phyloP scores from a whole-genome alignment of 441 rosid genomes.

The Bruguiera hainesii region DNA sequence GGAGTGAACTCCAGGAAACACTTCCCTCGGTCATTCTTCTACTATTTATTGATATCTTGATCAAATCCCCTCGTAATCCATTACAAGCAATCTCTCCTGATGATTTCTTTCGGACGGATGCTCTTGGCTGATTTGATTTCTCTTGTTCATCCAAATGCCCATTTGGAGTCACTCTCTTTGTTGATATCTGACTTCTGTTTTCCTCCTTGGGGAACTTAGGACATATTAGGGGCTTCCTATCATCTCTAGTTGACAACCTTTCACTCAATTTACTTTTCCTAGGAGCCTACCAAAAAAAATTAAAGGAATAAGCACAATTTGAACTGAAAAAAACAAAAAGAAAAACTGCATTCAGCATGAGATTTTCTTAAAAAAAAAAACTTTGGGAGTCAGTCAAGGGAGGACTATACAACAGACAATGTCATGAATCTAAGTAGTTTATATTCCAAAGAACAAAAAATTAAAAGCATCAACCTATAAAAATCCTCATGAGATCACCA shows the following conservation, averaged over 20 bases:
- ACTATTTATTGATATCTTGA: constrained; percentile 62
- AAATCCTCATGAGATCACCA: not conserved
- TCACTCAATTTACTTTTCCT: constrained; percentile 73
- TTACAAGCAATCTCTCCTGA: constrained; percentile 39
- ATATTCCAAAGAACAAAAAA: constrained; percentile 2
- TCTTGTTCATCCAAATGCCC: constrained; percentile 54
- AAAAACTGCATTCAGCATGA: constrained; percentile 3
- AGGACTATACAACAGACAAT: constrained; percentile 5
- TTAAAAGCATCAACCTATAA: not conserved
- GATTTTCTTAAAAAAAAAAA: constrained; percentile 4
- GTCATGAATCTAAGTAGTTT: not conserved
- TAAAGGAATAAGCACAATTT: not conserved
- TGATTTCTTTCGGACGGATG: constrained; percentile 43
- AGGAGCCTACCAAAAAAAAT: constrained; percentile 50
- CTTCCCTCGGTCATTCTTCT: constrained; percentile 61
- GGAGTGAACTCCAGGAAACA: constrained; percentile 75
- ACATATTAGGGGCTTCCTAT: constrained; percentile 41
- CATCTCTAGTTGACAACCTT: constrained; percentile 56
- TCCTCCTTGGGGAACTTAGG: constrained; percentile 58
- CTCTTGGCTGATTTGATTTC: constrained; percentile 41
- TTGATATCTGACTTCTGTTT: constrained; percentile 37
- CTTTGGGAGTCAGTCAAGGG: not conserved
- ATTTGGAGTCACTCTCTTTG: constrained; percentile 46
- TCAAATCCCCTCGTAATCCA: constrained; percentile 65
- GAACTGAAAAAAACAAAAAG: constrained; percentile 3